Evolutionary conservation across 768 basidiomycete species (phyloP), one percentile per base, ranked within the genome.

Genomic region (Russula olivacea): DNA sequence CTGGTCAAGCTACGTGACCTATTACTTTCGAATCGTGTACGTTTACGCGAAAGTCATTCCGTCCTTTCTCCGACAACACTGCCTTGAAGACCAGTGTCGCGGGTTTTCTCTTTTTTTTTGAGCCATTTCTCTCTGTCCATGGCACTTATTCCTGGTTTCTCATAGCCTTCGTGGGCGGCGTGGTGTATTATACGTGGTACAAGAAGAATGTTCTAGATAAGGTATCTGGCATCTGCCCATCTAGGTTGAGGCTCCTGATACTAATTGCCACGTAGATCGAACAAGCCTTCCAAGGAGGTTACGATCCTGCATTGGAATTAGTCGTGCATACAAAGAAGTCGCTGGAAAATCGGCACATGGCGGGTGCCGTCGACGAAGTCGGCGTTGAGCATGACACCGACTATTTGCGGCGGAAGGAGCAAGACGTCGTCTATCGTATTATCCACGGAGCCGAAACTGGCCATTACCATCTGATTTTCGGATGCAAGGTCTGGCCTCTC

Each of bases 181-280:
- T 88, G 11, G 81, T 79, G 28, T 91, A 91, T 73, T 74, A 90
- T 58, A 76, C 78, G 32, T 91, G 85, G 88, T 93, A 94, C 76
- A 93, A 93, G 74, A 81, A 78, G 67, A 84, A 86, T 68, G 93
- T 94, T 21, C 77, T 94, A 21, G 76, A 83, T 72, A 88, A 95
- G 81, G 91, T 88, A 38, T 59, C 47, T 9, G 81, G 91, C 88
- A 38, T 59, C 47, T 9, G 58, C 63, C 12, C 38, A 15, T 61
- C 14, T 59, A 53, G 0, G 17, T 45, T 12, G 36, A 53, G 32
- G 47, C 15, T 30, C 30, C 40, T 23, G 2, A n/a, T 25, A 2
- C 36, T 64, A 14, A 53, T 34, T 41, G 8, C 41, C 21, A 5
- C 40, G 25, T 40, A 90, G 89, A 91, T 95, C 47, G 87, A 89